A percentile compares a stretch with the other conserved stretches of the same genome.
phyloP scores from a whole-genome alignment of 371 early-diverging fungal genomes.

The Saksenaea vasiformis region DNA sequence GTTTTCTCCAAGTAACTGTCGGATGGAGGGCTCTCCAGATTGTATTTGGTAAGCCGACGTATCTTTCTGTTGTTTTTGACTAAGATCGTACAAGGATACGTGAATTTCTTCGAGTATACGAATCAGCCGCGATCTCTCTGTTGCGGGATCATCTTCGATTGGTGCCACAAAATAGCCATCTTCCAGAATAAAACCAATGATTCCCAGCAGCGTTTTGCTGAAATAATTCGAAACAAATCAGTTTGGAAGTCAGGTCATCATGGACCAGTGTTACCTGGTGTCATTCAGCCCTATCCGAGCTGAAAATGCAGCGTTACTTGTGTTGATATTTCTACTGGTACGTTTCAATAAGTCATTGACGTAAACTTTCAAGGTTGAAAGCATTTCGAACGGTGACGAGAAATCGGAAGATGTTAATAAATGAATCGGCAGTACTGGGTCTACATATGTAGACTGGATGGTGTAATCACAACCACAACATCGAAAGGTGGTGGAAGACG shows the following conservation, averaged over 20 bases:
- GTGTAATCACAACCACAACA: conserved; percentile 38
- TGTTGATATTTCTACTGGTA: conserved; percentile 36
- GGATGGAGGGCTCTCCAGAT: not conserved
- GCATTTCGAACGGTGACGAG: conserved; percentile 23
- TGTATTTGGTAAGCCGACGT: not conserved
- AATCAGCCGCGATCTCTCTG: conserved; percentile 10
- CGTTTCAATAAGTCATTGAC: conserved; percentile 33
- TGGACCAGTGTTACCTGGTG: conserved; percentile 28
- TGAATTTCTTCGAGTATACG: conserved; percentile 30
- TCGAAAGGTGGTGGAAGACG: conserved; percentile 1
- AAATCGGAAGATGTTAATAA: conserved; percentile 15
- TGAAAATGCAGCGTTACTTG: conserved; percentile 25
- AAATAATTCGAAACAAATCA: not conserved
- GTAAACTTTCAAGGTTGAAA: conserved; percentile 27
- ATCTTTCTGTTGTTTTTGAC: conserved; percentile 13
- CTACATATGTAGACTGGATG: conserved; percentile 7
- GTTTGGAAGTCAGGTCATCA: not conserved
- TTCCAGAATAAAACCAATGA: conserved; percentile 33
- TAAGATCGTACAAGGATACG: conserved; percentile 17
- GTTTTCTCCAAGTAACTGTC: conserved; percentile 1
- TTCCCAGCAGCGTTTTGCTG: conserved; percentile 40
- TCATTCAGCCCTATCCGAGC: conserved; percentile 37
- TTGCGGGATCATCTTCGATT: conserved; percentile 15
- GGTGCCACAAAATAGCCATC: conserved; percentile 40
- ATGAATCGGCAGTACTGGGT: conserved; percentile 20